phyloP scores from a whole-genome alignment of 192 early-diverging fungal genomes.

The Coemansia pectinata region DNA sequence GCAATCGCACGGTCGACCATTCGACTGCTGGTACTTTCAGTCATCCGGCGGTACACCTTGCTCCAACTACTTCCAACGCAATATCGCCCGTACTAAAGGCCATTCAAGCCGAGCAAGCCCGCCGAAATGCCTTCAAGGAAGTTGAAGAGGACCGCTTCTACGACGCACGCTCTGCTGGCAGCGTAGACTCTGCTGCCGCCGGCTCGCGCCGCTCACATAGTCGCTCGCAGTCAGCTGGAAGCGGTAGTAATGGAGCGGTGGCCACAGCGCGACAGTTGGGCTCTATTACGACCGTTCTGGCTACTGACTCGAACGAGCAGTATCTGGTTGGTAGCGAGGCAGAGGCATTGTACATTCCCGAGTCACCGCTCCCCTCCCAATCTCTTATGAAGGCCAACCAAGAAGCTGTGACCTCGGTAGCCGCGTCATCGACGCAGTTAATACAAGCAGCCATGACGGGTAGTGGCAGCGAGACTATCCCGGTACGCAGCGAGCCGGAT shows the following conservation, averaged over 20 bases:
- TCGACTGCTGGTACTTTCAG: neutral
- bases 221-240: constrained; percentile 15
- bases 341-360: constrained; percentile 24
- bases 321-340: neutral
- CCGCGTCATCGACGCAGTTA: neutral
- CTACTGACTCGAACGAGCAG: neutral
- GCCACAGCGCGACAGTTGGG: neutral
- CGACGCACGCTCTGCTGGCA: constrained; percentile 15
- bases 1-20: constrained; percentile 23
- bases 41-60: neutral
- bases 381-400: constrained; percentile 25
- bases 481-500: constrained; percentile 39
- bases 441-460: neutral
- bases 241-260: neutral
- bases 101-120: constrained; percentile 40
- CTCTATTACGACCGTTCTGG: constrained; percentile 7
- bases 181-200: constrained; percentile 3
- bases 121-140: constrained; percentile 21
- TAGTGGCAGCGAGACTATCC: constrained; percentile 10
- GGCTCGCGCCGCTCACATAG: neutral
- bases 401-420: neutral
- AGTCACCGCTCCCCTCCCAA: constrained; percentile 35
- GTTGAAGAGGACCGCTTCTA: constrained; percentile 29
- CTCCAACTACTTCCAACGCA: neutral
- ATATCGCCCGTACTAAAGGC: constrained; percentile 40